Evolutionary conservation across 2,329 filamentous ascomycete genomes (phyloP), one percentile per base, ranked within the genome.

Genomic region (Karstenula rhodostoma): DNA sequence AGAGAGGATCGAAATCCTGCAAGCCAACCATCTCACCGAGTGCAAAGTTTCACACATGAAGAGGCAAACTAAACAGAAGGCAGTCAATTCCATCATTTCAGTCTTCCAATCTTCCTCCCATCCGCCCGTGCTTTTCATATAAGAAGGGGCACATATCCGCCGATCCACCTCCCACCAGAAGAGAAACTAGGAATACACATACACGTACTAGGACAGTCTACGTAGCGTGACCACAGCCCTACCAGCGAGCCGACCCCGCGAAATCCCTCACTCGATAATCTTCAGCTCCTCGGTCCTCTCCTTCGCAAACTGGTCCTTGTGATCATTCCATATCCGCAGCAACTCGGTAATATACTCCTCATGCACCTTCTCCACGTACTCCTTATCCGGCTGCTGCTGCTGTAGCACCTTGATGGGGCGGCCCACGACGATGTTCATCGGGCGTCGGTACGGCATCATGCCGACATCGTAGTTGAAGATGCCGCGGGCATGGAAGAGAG

Each of bases 381-480:
- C 84, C 61, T 90, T 86, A 25, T 89, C 85, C 0, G 94, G 91
- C 62, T 88, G 87, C 35, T 86, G 81, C 52, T 84, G 78, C 71
- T 85, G 84, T 53, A 86, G 80, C 6, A 97, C 90, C 63, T 84
- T 82, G 62, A 97, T 93, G 0, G 94, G 93, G 55, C 86, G 85
- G 3, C 94, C 94, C 15, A 97, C 91, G 13, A 99, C 94, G 50
- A 97, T 87, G 73, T 98, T 95, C 60, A 99, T 82, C 12, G 93
- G 90, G 53, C 89, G 85, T 13, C 95, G 88, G 77, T 97, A 98
- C 0, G 95, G 95, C 92, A 98, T 93, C 70, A 98, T 82, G 4
- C 95, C 95, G 15, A 97, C 92, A 76, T 99, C 95, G 75, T 99
- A 98, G 78, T 99, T 99, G 81, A 98, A 97, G 43, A 98, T 89